phyloP scores from a whole-genome alignment of 495 filamentous ascomycete species.

The Hypoxylon fuscum region DNA sequence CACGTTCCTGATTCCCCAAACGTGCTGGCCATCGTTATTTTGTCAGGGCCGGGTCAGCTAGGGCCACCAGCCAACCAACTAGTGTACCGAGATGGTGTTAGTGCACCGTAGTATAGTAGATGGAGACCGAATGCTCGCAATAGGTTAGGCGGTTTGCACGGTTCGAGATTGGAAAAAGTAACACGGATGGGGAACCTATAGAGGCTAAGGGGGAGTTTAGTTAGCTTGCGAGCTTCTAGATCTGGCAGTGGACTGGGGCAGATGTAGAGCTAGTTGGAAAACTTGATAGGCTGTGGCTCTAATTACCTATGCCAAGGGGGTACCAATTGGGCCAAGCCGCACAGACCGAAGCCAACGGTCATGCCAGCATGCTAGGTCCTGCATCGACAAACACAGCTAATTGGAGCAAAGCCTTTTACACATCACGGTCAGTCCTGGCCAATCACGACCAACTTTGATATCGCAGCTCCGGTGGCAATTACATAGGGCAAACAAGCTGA shows the following conservation, averaged over 20 bases:
- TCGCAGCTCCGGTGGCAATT: conserved; percentile 22
- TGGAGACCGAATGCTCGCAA: conserved; percentile 18
- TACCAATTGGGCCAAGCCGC: conserved; percentile 11
- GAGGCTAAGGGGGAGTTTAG: conserved; percentile 3
- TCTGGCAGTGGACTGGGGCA: conserved; percentile 22
- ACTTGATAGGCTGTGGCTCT: conserved; percentile 20
- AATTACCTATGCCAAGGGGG: conserved; percentile 10
- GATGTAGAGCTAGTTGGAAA: conserved; percentile 5
- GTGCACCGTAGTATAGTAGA: conserved; percentile 4
- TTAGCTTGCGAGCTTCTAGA: conserved; percentile 23
- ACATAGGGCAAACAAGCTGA: not conserved
- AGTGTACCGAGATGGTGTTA: conserved; percentile 15
- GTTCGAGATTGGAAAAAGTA: too few relatives aligned
- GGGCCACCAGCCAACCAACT: conserved; percentile 26
- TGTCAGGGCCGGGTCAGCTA: conserved; percentile 3
- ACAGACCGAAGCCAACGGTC: conserved; percentile 13
- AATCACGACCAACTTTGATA: conserved; percentile 31
- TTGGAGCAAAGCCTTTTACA: conserved; percentile 17
- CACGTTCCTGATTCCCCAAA: conserved; percentile 32
- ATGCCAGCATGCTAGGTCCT: too few relatives aligned
- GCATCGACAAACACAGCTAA: not conserved
- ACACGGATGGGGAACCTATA: conserved; percentile 21
- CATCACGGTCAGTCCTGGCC: conserved; percentile 8
- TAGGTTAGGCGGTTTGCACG: conserved; percentile 19
- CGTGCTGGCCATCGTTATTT: conserved; percentile 37